Evolutionary conservation across 108 stramenopile genomes (phyloP).

Genomic region (Halocafeteria seosinensis): DNA sequence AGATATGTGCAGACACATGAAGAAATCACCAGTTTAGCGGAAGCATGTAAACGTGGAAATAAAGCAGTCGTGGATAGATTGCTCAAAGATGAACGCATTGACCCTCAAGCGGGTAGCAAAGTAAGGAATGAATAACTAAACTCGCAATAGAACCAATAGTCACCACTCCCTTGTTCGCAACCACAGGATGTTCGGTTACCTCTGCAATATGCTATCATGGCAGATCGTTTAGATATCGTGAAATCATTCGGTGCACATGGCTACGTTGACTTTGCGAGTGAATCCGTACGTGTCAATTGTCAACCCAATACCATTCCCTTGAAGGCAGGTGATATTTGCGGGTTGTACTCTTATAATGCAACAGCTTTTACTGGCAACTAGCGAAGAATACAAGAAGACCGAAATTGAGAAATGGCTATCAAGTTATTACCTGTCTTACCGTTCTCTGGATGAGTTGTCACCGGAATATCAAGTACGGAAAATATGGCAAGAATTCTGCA

Average conservation of each 20-base stretch:
- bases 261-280: too few species aligned
- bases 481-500: not conserved
- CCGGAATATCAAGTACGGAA: not conserved
- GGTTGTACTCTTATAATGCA: too few species aligned
- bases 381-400: too few species aligned
- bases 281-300: too few species aligned
- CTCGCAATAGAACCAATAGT: not conserved
- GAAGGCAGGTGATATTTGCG: too few species aligned
- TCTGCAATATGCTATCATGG: not conserved
- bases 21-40: not conserved
- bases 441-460: not conserved
- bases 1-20: not conserved
- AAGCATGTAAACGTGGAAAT: not conserved
- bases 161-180: not conserved
- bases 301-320: too few species aligned
- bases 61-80: not conserved
- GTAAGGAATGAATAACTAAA: not conserved
- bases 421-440: not conserved
- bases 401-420: not conserved
- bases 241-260: not conserved
- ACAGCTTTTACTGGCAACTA: too few species aligned
- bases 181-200: not conserved
- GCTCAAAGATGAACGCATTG: not conserved
- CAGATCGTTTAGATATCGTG: not conserved
- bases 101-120: not conserved